phyloP scores from a whole-genome alignment of 345 rosid species.

The Heritiera littoralis region DNA sequence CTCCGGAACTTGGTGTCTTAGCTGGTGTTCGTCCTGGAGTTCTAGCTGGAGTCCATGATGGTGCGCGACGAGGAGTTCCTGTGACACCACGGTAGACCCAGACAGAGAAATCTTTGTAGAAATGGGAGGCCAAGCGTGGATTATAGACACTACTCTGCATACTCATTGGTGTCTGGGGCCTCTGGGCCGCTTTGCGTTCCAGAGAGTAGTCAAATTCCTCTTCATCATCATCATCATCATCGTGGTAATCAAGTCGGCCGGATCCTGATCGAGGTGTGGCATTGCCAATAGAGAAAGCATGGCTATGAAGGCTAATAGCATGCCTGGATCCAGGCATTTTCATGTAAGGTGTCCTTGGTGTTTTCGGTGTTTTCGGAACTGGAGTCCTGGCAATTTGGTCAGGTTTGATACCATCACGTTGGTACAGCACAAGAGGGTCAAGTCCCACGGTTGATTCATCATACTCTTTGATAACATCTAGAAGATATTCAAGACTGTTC shows the following conservation, averaged over 20 bases:
- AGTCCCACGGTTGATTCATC: conserved; percentile 67
- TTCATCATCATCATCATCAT: conserved; percentile 43
- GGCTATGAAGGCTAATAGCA: conserved; percentile 47
- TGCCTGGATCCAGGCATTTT: conserved; percentile 36
- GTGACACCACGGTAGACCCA: conserved; percentile 62
- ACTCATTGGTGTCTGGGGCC: conserved; percentile 41
- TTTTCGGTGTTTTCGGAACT: conserved; percentile 38
- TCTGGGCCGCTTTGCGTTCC: conserved; percentile 36
- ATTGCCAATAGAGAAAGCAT: conserved; percentile 35
- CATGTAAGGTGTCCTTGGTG: conserved; percentile 30
- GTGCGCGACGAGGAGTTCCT: conserved; percentile 50
- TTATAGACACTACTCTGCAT: conserved; percentile 36
- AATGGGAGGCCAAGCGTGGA: conserved; percentile 60
- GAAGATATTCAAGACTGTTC: conserved; percentile 70
- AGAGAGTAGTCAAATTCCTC: conserved; percentile 52
- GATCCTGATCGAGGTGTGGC: conserved; percentile 34
- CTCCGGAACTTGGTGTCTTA: conserved; percentile 29
- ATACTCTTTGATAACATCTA: conserved; percentile 74
- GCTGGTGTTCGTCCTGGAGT: conserved; percentile 51
- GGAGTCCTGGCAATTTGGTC: conserved; percentile 50
- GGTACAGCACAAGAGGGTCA: conserved; percentile 61
- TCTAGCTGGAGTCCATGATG: conserved; percentile 64
- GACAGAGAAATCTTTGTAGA: conserved; percentile 62
- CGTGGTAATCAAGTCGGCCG: conserved; percentile 14
- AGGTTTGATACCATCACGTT: conserved; percentile 58